phyloP scores from a whole-genome alignment of 2,329 filamentous ascomycete species.

The Claviceps sp. region DNA sequence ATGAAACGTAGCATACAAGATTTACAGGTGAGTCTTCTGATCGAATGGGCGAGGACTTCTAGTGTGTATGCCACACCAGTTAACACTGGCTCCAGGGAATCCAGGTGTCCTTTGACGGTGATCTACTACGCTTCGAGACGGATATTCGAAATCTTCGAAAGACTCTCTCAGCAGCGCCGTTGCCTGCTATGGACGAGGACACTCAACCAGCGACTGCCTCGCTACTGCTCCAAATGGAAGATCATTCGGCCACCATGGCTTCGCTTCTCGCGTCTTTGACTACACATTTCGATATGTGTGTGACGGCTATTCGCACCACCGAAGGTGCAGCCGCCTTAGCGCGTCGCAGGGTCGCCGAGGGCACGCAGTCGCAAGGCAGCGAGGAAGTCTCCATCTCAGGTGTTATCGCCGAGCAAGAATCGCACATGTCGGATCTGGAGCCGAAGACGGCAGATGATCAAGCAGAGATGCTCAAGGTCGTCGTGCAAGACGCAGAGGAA shows the following conservation, averaged over 20 bases:
- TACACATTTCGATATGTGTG: conserved; percentile 83
- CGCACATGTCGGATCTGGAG: conserved; percentile 40
- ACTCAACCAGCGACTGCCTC: conserved; percentile 29
- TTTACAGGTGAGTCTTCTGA: conserved; percentile 41
- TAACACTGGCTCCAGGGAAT: conserved; percentile 29
- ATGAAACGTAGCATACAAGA: conserved; percentile 60
- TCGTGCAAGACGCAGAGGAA: conserved; percentile 56
- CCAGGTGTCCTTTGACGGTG: conserved; percentile 62
- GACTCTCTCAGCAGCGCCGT: conserved; percentile 32
- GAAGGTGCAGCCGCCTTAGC: conserved; percentile 64
- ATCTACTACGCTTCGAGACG: conserved; percentile 61
- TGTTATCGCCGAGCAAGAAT: conserved; percentile 46
- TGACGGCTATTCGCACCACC: conserved; percentile 80
- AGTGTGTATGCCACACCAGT: not conserved
- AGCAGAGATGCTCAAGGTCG: conserved; percentile 68
- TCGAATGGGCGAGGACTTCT: not conserved
- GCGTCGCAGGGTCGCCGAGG: conserved; percentile 54
- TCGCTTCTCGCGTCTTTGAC: conserved; percentile 67
- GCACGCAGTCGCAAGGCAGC: conserved; percentile 31
- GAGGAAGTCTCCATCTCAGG: conserved; percentile 51
- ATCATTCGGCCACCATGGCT: conserved; percentile 71
- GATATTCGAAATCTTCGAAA: conserved; percentile 55
- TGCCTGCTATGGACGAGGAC: conserved; percentile 19
- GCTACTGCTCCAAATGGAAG: conserved; percentile 50
- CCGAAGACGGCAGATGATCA: conserved; percentile 65